phyloP scores from a whole-genome alignment of 2,329 filamentous ascomycete species.

The Biscogniauxia sp. region DNA sequence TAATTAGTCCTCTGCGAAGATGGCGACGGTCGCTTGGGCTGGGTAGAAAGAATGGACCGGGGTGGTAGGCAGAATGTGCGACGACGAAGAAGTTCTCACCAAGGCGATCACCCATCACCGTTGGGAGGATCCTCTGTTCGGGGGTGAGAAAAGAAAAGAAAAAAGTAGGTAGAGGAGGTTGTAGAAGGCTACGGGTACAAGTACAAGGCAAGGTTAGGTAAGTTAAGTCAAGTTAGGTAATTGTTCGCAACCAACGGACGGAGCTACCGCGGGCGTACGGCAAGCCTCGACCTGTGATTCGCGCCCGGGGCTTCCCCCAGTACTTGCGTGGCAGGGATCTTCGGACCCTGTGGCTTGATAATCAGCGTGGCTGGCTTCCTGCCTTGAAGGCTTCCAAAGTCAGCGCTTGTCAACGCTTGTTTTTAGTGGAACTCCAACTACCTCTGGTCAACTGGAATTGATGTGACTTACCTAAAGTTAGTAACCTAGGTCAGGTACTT shows the following conservation, averaged over 20 bases:
- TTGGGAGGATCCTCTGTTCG: slow-evolving; percentile 7
- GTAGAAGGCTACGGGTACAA: not conserved
- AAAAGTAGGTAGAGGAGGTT: not conserved
- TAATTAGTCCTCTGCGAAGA: slow-evolving; percentile 18
- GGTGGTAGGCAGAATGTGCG: no score
- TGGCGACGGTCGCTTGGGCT: not conserved
- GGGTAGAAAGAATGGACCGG: not conserved
- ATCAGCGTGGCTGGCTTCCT: slow-evolving; percentile 6
- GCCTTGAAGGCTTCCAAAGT: no score
- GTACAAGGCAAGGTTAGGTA: no score
- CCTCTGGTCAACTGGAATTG: no score
- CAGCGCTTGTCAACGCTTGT: not conserved
- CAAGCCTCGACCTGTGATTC: slow-evolving; percentile 6
- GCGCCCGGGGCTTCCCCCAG: not conserved
- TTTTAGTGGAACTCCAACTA: no score
- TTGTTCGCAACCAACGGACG: slow-evolving; percentile 2
- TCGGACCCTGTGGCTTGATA: slow-evolving; percentile 8
- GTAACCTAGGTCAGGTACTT: no score
- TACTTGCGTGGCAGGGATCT: slow-evolving; percentile 1
- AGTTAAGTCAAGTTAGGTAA: not conserved
- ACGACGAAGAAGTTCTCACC: slow-evolving; percentile 18
- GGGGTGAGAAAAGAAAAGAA: slow-evolving; percentile 6
- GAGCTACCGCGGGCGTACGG: slow-evolving; percentile 2
- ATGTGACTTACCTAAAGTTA: no score
- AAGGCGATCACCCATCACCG: slow-evolving; percentile 20